Evolutionary conservation across 1,139 yeast species (phyloP), one percentile per base, ranked within the genome.

Genomic region (Hansenula sp.): DNA sequence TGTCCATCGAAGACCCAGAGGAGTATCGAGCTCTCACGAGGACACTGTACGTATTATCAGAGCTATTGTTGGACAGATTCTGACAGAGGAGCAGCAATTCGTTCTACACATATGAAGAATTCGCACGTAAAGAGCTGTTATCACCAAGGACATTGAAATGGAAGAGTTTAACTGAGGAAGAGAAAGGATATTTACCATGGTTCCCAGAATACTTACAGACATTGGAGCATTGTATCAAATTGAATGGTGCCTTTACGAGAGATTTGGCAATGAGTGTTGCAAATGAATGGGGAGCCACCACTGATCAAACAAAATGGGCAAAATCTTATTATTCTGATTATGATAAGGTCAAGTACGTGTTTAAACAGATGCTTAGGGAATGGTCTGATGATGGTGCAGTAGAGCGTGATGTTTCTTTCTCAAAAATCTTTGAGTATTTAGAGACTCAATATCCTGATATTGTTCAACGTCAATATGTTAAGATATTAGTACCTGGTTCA

Each of bases 401-500:
- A 0, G 95, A 87, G 52, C 59, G 95, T 34, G 55, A 57, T 0
- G 48, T 52, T 6, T 63, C 77, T 10, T 76, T 71, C 53, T 71
- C 69, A 0, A 62, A 66, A 12, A 68, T 87, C 3, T 46, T 79
- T 5, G 44, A 53, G 0, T 77, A 69, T 30, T 60, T 84, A 30
- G 72, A 68, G 21, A 38, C 35, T 2, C 39, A 63, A 25, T 77
- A 59, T 47, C 83, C 84, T 0, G 65, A 61, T 17, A 48, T 59
- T 39, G 52, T 53, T 2, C 44, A 58, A 0, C 56, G 85, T 29
- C 68, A 62, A 18, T 40, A 64, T 13, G 52, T 75, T 3, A 68
- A 70, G 34, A 69, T 86, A 0, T 65, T 88, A 27, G 79, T 82
- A 1, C 96, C 96, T 0, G 96, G 96, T 1, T 79, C 88, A 46